Evolutionary conservation across 2,329 filamentous ascomycete species (phyloP), one percentile per base, ranked within the genome.

Genomic region (Metarhizium humberi): DNA sequence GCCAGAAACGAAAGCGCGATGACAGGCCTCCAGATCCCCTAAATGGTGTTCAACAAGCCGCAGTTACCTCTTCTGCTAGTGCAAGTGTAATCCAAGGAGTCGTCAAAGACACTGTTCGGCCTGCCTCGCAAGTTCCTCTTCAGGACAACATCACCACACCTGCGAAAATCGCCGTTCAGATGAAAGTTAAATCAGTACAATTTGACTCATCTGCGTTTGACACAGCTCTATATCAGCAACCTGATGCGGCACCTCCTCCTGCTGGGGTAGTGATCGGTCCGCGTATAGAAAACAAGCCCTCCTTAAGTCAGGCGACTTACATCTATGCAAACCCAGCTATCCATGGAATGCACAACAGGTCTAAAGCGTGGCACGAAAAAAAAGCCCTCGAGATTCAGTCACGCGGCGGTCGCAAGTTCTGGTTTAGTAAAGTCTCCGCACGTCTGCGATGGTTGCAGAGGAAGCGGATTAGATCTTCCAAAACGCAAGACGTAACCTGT

Each of bases 361-460:
- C 76, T 0, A 61, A 72, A 4, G 66, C 68, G 18, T 83, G 79
- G 79, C 67, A 74, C 51, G 63, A 61, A 14, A 63, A 66, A 16
- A 84, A 82, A 57, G 69, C 73, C 38, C 61, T 64, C 1, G 80
- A 84, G 56, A 81, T 84, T 34, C 61, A 67, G 43, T 64, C 64
- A 2, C 75, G 81, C 2, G 75, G 74, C 4, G 70, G 69, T 3
- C 71, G 77, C 18, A 84, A 84, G 59, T 67, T 64, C 5, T 77
- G 76, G 59, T 77, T 80, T 50, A 78, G 80, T 20, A 73, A 72
- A 56, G 74, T 71, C 0, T 64, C 68, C 0, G 63, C 70, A 50
- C 71, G 76, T 11, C 63, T 73, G 58, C 70, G 63, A 32, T 69
- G 67, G 58, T 59, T 69, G 50, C 64, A 58, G 6, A 56, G 59